Evolutionary conservation across 192 early-diverging fungal species (phyloP).

Genomic region (Gonapodya sp.): DNA sequence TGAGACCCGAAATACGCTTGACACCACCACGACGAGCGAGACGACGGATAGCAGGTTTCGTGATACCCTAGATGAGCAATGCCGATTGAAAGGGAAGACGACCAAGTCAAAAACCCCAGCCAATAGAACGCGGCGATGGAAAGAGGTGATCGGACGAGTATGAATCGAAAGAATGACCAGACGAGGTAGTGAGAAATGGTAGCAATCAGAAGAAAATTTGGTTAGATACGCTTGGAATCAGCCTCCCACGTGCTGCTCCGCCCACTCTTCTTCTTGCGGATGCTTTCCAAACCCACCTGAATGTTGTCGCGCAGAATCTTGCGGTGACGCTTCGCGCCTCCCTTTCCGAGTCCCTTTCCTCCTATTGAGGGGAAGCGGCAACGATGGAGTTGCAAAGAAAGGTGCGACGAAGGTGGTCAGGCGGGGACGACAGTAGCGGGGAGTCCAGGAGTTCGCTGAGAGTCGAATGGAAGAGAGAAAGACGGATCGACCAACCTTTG

Average conservation of each 20-base stretch:
- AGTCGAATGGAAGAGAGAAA: background rate
- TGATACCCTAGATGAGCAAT: constrained; percentile 68
- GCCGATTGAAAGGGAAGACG: constrained; percentile 22
- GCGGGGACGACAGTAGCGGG: background rate
- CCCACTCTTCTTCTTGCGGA: no score
- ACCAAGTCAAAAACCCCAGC: background rate
- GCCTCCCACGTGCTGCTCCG: background rate
- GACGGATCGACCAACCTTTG: constrained; percentile 66
- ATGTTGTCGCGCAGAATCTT: constrained; percentile 99
- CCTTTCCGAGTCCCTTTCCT: constrained; percentile 77
- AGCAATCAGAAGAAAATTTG: background rate
- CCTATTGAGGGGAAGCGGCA: background rate
- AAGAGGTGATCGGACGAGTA: constrained; percentile 21
- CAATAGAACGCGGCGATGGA: background rate
- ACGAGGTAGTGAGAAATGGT: background rate
- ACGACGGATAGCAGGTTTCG: constrained; percentile 98
- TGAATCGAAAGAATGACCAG: constrained; percentile 18
- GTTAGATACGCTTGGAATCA: background rate
- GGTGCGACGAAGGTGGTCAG: no score
- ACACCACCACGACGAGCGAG: constrained; percentile 98
- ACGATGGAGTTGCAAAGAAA: background rate
- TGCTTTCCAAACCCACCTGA: constrained; percentile 31
- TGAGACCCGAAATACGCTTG: constrained; percentile 99
- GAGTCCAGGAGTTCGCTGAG: background rate
- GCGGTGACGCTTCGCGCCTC: constrained; percentile 98